Evolutionary conservation across 2,329 filamentous ascomycete species (phyloP), one percentile per base, ranked within the genome.

Genomic region (Aureobasidium sp.): DNA sequence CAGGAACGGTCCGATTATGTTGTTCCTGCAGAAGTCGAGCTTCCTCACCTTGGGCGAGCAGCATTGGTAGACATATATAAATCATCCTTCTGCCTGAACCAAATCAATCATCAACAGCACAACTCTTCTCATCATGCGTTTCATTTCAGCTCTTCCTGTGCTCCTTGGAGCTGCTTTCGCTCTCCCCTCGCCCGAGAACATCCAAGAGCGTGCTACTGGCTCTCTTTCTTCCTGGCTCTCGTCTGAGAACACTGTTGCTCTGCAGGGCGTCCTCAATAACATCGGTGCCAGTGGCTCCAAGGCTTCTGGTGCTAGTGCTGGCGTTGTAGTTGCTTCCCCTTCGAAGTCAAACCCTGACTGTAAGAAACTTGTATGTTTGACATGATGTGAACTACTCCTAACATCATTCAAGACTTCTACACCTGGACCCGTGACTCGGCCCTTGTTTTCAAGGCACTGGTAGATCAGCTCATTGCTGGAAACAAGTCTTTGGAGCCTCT

Each of bases 341-440:
- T 82, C 79, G 9, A 81, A 75, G n/a, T 70, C 66, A 3, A 72
- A 80, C 66, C 83, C 83, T 1, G 73, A 84, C 67, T 86, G 82
- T 83, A 67, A 70, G 77, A 72, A 3, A 44, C 27, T 47, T 10
- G 20, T 7, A 23, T 20, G 5, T 27, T 34, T 15, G 50, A 7
- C 12, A 17, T 17, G 7, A 6, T 13, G 12, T 29, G 13, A 5
- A 20, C 10, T 5, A 3, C 29, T 12, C 27, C 51, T 36, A 12
- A 56, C 20, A 32, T 8, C 23, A 23, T 7, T 15, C 13, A 32
- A 90, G 87, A 92, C 73, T 91, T 82, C 70, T 92, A 85, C 70
- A 90, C 87, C 0, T 93, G 89, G 89, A 90, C 86, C 1, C 79
- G 89, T 69, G 89, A 93, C 72, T 82, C 87, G 17, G 87, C 86